A percentile compares a stretch with the other conserved stretches of the same genome.
phyloP scores from a whole-genome alignment of 306 rosid species.

The Arachis hypogaea region DNA sequence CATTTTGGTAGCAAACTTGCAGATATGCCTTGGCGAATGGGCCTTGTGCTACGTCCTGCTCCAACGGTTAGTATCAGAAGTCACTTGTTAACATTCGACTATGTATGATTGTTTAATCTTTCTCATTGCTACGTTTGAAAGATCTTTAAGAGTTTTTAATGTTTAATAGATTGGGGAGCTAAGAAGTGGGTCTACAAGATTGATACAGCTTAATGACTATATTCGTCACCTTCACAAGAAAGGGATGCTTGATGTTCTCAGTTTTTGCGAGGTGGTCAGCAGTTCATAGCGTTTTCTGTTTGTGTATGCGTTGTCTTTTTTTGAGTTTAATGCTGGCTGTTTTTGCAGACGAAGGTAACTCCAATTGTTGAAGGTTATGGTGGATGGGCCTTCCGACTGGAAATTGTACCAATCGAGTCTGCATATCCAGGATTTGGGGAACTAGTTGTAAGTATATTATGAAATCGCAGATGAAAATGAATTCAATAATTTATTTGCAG shows the following conservation, averaged over 20 bases:
- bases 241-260: slow-evolving; percentile 80
- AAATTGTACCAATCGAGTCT: slow-evolving; percentile 96
- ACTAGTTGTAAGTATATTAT: slow-evolving; percentile 78
- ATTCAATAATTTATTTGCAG: not conserved
- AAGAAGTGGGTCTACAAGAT: slow-evolving; percentile 86
- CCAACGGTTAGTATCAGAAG: slow-evolving; percentile 71
- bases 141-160: slow-evolving; percentile 19
- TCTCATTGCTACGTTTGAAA: slow-evolving; percentile 24
- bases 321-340: slow-evolving; percentile 40
- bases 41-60: slow-evolving; percentile 88
- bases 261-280: slow-evolving; percentile 90
- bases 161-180: slow-evolving; percentile 87
- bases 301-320: slow-evolving; percentile 29
- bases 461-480: slow-evolving; percentile 14
- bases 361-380: slow-evolving; percentile 98
- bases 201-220: slow-evolving; percentile 85
- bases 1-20: slow-evolving; percentile 99
- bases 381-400: slow-evolving; percentile 97
- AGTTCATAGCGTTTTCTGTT: not conserved
- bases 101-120: slow-evolving; percentile 22
- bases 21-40: slow-evolving; percentile 99
- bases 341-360: slow-evolving; percentile 93
- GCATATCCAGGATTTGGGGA: slow-evolving; percentile 99
- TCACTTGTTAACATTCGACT: slow-evolving; percentile 12
- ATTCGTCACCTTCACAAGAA: slow-evolving; percentile 84